Conservation (phyloP, 371 early-diverging fungal species). For the Lichtheimia hyalospora region DNA sequence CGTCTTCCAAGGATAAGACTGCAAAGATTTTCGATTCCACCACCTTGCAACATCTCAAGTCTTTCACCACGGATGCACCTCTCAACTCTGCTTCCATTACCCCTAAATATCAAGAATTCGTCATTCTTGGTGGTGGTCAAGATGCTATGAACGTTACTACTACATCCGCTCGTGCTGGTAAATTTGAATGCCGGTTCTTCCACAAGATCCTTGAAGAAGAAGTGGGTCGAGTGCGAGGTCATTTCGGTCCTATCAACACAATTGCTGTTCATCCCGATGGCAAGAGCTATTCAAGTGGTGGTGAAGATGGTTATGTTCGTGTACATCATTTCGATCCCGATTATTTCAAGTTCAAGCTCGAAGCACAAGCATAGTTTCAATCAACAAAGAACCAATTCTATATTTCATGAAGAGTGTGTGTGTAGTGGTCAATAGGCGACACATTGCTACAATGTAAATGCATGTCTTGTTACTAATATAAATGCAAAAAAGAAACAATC, state of each 20-base stretch:
- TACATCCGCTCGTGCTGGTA: constrained; percentile 92
- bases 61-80: constrained; percentile 90
- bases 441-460: too few relatives aligned
- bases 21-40: constrained; percentile 89
- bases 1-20: constrained; percentile 95
- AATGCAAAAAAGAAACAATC: background rate
- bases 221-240: constrained; percentile 97
- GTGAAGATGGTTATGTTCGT: constrained; percentile 98
- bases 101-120: constrained; percentile 79
- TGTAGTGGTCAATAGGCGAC: too few relatives aligned
- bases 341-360: constrained; percentile 91
- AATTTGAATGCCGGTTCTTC: constrained; percentile 99
- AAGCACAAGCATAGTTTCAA: constrained; percentile 25
- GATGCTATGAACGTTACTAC: constrained; percentile 94
- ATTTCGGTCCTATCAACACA: constrained; percentile 99
- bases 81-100: constrained; percentile 96
- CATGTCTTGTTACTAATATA: background rate
- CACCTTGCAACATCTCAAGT: constrained; percentile 83
- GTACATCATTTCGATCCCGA: constrained; percentile 96
- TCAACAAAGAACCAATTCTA: too few relatives aligned
- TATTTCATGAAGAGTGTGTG: too few relatives aligned
- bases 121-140: constrained; percentile 83
- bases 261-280: constrained; percentile 97
- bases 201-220: constrained; percentile 97
- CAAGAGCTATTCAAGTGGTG: constrained; percentile 93